These are phyloP conservation scores for Mariannaea sp. DNA, from an alignment of 2,329 filamentous ascomycete genomes.

Conservation along the genomic window DNA sequence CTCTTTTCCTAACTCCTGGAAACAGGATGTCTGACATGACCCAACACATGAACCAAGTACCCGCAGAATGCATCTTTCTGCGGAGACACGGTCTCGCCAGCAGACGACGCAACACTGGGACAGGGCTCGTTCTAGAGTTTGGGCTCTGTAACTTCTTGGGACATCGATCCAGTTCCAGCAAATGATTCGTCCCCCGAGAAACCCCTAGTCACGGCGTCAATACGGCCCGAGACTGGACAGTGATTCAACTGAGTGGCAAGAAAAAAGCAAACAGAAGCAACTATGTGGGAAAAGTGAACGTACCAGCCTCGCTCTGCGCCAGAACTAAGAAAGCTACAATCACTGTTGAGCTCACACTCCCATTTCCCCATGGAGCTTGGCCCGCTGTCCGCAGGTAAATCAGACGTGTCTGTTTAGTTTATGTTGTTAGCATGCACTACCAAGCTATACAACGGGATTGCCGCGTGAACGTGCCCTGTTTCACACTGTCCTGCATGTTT, in stretches of 20 bases:
- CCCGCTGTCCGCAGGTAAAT: slow-evolving; percentile 16
- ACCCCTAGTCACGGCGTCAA: slow-evolving; percentile 39
- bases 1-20: not conserved
- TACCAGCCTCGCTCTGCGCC: slow-evolving; percentile 91
- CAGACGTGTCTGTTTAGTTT: slow-evolving; percentile 20
- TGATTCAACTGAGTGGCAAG: slow-evolving; percentile 17
- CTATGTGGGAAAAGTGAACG: slow-evolving; percentile 38
- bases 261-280: slow-evolving; percentile 22
- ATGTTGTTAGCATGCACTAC: slow-evolving; percentile 19
- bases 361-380: slow-evolving; percentile 66
- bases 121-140: slow-evolving; percentile 38
- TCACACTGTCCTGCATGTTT: slow-evolving; percentile 18
- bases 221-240: slow-evolving; percentile 10
- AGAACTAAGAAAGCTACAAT: slow-evolving; percentile 78
- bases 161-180: slow-evolving; percentile 45
- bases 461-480: slow-evolving; percentile 24
- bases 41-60: slow-evolving; percentile 8
- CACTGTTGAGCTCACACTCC: slow-evolving; percentile 79
- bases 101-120: slow-evolving; percentile 9
- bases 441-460: slow-evolving; percentile 8
- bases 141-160: slow-evolving; percentile 36
- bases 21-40: not conserved
- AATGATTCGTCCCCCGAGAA: slow-evolving; percentile 65
- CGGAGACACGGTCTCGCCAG: slow-evolving; percentile 1
- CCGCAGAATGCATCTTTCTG: not conserved